Base-by-base conservation (phyloP, 352 stramenopile species). In the Aphanomyces stellatus region DNA sequence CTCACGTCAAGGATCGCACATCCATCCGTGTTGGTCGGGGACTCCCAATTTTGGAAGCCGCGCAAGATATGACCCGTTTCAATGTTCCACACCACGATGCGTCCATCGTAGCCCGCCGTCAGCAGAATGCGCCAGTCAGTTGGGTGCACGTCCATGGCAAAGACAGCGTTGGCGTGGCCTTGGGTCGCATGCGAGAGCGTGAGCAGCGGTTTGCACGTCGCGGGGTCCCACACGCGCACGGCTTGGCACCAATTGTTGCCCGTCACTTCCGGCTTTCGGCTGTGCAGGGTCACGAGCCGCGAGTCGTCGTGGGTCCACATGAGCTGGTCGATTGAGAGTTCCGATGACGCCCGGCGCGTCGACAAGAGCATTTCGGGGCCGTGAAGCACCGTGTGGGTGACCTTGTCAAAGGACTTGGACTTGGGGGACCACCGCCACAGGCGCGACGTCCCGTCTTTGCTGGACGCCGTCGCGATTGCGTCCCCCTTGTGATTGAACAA, bases 381-480 rank as follows among this genome's bases (percentile, higher is more conserved):
- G 30, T 84, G 62, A 4, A 90, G 76, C 35, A 88, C 75, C 34
- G 64, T 71, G 15, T 81, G 75, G 25, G 74, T 71, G 53, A 88
- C 68, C 22, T 80, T 83, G 7, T 31, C 35, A 19, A 46, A 49
- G 7, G 31, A 19, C 40, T 85, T 84, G 65, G 81, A 81, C 42
- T 80, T 87, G 33, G 73, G 75, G 41, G 82, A 80, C 73, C 78
- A 86, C 42, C 77, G 74, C 82, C 82, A 90, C 60, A 90, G 69
- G 27, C 82, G 76, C 6, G 80, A 79, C n/a, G 76, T 80, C 6
- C 49, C 95, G 69, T 98, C 96, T 70, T 97, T 95, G 69, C 97
- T 95, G 35, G 91, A 98, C 27, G 88, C 93, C 67, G 93, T 98
- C 3, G 97, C 78, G 66, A 99, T 85, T 7, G 88, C 80, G 72